Conservation (phyloP, 768 basidiomycete species). For the Boletus vinaceobasis region DNA sequence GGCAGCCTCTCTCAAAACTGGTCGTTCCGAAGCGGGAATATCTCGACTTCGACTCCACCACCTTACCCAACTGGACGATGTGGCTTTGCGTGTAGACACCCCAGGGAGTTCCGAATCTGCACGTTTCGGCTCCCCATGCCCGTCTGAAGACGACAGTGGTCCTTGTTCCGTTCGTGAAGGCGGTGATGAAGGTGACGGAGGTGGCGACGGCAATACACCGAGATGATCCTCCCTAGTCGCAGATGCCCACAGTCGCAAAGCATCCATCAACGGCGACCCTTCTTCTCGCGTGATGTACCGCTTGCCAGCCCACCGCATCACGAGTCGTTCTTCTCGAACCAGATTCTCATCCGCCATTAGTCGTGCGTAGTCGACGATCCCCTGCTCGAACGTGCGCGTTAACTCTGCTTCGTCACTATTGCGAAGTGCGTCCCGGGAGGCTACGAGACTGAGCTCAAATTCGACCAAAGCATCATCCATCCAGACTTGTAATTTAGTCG, state of each 20-base stretch:
- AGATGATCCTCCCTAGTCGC: constrained; percentile 28
- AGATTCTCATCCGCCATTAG: constrained; percentile 66
- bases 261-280: constrained; percentile 70
- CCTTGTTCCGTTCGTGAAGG: constrained; percentile 30
- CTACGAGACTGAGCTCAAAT: constrained; percentile 75
- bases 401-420: constrained; percentile 51
- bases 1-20: constrained; percentile 21
- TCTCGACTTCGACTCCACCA: constrained; percentile 76
- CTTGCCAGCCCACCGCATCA: constrained; percentile 68
- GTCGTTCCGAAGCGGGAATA: constrained; percentile 23
- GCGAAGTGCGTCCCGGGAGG: constrained; percentile 29
- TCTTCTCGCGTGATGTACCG: constrained; percentile 80
- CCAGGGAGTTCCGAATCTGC: constrained; percentile 37
- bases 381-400: constrained; percentile 52
- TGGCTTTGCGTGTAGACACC: constrained; percentile 37
- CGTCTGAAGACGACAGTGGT: constrained; percentile 16
- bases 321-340: constrained; percentile 60
- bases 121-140: constrained; percentile 34
- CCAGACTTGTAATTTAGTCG: constrained; percentile 59
- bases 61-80: constrained; percentile 70
- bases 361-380: constrained; percentile 57
- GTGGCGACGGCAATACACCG: constrained; percentile 9
- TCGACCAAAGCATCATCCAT: constrained; percentile 56
- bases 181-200: constrained; percentile 3
- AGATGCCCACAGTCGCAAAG: constrained; percentile 59